Base-by-base conservation (phyloP, 768 basidiomycete genomes). In the Lentinus brumalis region DNA sequence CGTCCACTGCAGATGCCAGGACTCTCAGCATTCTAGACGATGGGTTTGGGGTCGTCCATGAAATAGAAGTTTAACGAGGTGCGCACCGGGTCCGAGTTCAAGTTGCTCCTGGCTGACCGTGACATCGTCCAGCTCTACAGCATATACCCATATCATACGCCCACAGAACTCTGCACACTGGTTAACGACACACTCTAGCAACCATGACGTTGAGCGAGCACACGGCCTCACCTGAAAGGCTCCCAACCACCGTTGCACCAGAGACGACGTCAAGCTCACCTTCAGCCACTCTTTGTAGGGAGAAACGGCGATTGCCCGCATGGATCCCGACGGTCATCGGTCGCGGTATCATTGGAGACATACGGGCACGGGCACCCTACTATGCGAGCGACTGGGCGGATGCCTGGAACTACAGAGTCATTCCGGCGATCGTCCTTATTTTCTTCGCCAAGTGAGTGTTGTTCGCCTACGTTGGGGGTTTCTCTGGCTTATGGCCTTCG, bases 371-470 rank as follows among this genome's bases (percentile, higher is more conserved):
- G 44, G 76, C 79, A 1, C 93, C 94, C 1, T 95, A 85, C 80
- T 98, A 96, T 71, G 59, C 79, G 38, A 88, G 85, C 56, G 94
- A 97, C 75, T 98, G 95, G 95, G 85, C 78, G 10, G 92, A 96
- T 71, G 94, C 91, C 6, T 94, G 89, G 86, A 92, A 92, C 70
- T 96, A 96, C 73, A 81, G 96, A 52, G 92, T 96, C 7, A 68
- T 96, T 6, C 94, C 94, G 6, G 89, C 94, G 0, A 92, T 92
- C 5, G 86, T 88, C 35, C 80, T 95, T 32, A 91, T 94, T 62
- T 92, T 92, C 72, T 93, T 92, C 68, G 85, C 91, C 61, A 93
- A 92, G 89, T 91, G 70, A 57, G 85, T 74, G 26, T 31, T 2
- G 21, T 15, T n/a, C 11, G 50, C 18, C 0, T 8, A 5, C 16